Evolutionary conservation across 2,329 filamentous ascomycete genomes (phyloP).

Genomic region (Exutisphaerella laricina): DNA sequence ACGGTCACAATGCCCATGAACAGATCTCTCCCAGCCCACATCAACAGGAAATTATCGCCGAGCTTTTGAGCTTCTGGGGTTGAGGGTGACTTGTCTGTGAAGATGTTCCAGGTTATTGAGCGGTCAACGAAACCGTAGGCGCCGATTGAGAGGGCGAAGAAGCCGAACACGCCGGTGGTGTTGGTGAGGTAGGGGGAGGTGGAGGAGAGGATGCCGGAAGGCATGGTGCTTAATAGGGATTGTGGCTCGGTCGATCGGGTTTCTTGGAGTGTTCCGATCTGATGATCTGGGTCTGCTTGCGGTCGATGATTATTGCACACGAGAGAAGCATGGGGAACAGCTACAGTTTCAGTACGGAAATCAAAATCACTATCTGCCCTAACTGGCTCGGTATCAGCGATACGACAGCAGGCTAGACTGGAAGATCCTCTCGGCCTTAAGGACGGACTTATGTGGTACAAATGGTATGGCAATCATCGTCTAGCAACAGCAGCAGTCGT

Average conservation of each 20-base stretch:
- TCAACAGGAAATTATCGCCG: background rate
- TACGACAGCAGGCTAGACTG: background rate
- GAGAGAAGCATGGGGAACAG: too few species aligned
- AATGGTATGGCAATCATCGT: too few species aligned
- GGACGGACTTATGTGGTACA: background rate
- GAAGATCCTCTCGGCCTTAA: background rate
- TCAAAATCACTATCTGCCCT: too few species aligned
- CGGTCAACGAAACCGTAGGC: background rate
- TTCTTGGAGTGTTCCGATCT: too few species aligned
- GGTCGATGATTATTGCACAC: too few species aligned
- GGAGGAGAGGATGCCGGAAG: background rate
- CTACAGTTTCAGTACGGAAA: too few species aligned
- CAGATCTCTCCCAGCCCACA: constrained; percentile 3
- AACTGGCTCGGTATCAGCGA: too few species aligned
- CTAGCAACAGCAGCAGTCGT: constrained; percentile 30
- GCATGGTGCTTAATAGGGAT: too few species aligned
- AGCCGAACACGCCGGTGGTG: constrained; percentile 1
- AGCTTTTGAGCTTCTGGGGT: background rate
- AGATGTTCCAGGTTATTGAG: background rate
- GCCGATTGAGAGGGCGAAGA: constrained; percentile 4
- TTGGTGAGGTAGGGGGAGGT: constrained; percentile 1
- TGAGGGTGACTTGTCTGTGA: background rate
- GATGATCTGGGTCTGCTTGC: too few species aligned
- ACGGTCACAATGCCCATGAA: constrained; percentile 2
- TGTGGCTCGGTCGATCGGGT: too few species aligned